Evolutionary conservation across 1,284 basidiomycete species (phyloP).

Genomic region (Polyporus tsugae): DNA sequence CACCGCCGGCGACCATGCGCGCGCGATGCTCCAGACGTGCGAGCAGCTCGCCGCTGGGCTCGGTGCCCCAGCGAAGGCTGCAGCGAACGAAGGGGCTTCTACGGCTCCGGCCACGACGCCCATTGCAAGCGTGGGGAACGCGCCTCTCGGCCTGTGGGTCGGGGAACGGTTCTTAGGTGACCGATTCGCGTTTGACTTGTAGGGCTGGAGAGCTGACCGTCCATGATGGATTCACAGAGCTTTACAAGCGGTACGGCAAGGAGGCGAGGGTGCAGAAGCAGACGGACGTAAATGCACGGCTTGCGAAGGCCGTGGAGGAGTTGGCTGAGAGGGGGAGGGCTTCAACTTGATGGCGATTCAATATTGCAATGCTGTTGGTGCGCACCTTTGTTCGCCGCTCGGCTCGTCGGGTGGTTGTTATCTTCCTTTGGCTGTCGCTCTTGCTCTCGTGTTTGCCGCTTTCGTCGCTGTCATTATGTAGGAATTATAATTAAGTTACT

Average conservation of each 20-base stretch:
- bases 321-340: slow-evolving; percentile 31
- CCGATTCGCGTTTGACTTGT: slow-evolving; percentile 29
- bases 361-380: background rate
- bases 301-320: slow-evolving; percentile 37
- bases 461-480: background rate
- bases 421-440: background rate
- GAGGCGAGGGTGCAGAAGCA: slow-evolving; percentile 44
- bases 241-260: slow-evolving; percentile 62
- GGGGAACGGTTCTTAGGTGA: slow-evolving; percentile 72
- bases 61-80: slow-evolving; percentile 55
- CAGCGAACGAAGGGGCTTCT: background rate
- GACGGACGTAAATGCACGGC: slow-evolving; percentile 34
- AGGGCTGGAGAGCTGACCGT: background rate
- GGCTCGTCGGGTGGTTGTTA: background rate
- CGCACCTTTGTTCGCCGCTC: background rate
- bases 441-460: background rate
- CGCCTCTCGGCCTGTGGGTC: slow-evolving; percentile 71
- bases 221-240: slow-evolving; percentile 46
- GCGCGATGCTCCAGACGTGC: slow-evolving; percentile 67
- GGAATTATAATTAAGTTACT: background rate
- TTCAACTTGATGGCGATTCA: background rate
- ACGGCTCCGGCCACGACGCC: slow-evolving; percentile 16
- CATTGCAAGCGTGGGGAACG: slow-evolving; percentile 57
- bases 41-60: slow-evolving; percentile 75
- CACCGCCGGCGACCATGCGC: slow-evolving; percentile 72